Evolutionary conservation across 108 stramenopile genomes (phyloP), one percentile per base, ranked within the genome.

Genomic region (Fragilaria crotonensis): DNA sequence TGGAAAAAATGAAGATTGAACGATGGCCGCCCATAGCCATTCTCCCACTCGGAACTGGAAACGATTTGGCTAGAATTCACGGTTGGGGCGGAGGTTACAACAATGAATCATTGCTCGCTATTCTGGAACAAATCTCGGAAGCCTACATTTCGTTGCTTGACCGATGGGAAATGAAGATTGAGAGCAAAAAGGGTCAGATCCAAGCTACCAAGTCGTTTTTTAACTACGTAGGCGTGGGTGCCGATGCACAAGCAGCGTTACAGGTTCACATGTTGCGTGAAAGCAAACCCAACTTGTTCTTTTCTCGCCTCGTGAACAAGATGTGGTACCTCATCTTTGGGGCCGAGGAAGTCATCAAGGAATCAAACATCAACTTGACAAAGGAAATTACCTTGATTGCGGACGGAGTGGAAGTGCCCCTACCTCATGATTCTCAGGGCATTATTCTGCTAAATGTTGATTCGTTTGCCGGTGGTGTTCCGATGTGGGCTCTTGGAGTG

Each of bases 161-260:
- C 61, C 71, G 79, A 32, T 95, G 94, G 94, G 76, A 81, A 31
- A 72, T 90, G 53, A 72, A 78, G 4, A 72, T 79, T 7, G 72
- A 72, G 57, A 69, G 65, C 51, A 75, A 74, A 68, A 66, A 81
- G 46, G 56, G 60, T 33, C 52, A 85, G 68, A 59, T 63, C 4
- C 61, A 64, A 28, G 55, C 53, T 23, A 59, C 49, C 7, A 87
- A 90, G 54, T 72, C 78, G 0, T 90, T 95, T 59, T 78, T 84
- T 30, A 95, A 95, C 56, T 95, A 95, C 52, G 58, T 95, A 9
- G 85, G 94, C 22, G 83, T 95, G n/a, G 94, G 94, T 23, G 87
- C 83, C 0, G 94, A 95, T 67, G 94, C 91, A 4, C 84, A 89
- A 52, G 79, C 84, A 2, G 89, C 89, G 4, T 60, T 95, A 3